Percentiles rank a stretch among this genome's conserved stretches.
phyloP scores from a whole-genome alignment of 495 filamentous ascomycete genomes.

The Arthonia radiata region DNA sequence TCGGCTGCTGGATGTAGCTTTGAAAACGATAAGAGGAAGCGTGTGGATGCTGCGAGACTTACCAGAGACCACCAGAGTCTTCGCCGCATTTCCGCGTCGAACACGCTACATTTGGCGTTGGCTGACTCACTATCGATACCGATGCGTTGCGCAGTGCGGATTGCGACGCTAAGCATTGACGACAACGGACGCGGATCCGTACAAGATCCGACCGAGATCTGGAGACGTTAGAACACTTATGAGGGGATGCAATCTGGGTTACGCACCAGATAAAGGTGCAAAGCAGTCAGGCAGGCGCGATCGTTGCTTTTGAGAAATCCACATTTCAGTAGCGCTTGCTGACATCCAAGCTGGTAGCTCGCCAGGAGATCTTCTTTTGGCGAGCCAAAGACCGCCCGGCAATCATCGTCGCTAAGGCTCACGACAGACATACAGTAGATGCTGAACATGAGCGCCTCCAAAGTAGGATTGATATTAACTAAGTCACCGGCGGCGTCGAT shows the following conservation, averaged over 20 bases:
- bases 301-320: conserved; percentile 20
- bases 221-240: conserved; percentile 7
- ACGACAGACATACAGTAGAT: conserved; percentile 27
- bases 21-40: no score
- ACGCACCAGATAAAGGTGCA: conserved; percentile 33
- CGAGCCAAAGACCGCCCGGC: conserved; percentile 16
- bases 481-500: conserved; percentile 17
- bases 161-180: conserved; percentile 25
- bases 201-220: conserved; percentile 22
- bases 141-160: conserved; percentile 29
- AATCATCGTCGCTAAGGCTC: conserved; percentile 20
- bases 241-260: conserved; percentile 2
- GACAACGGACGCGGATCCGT: conserved; percentile 27
- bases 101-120: conserved; percentile 9
- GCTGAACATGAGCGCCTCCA: conserved; percentile 28
- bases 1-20: no score
- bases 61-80: conserved; percentile 34
- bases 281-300: conserved; percentile 30
- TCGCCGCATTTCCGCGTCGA: conserved; percentile 33
- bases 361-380: conserved; percentile 20
- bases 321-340: conserved; percentile 26
- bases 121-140: conserved; percentile 23
- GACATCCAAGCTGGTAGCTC: conserved; percentile 26
- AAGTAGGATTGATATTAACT: conserved; percentile 8
- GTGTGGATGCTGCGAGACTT: no score